A percentile compares a stretch with the other conserved stretches of the same genome.
phyloP scores from a whole-genome alignment of 345 rosid genomes.

The Populus euphratica region DNA sequence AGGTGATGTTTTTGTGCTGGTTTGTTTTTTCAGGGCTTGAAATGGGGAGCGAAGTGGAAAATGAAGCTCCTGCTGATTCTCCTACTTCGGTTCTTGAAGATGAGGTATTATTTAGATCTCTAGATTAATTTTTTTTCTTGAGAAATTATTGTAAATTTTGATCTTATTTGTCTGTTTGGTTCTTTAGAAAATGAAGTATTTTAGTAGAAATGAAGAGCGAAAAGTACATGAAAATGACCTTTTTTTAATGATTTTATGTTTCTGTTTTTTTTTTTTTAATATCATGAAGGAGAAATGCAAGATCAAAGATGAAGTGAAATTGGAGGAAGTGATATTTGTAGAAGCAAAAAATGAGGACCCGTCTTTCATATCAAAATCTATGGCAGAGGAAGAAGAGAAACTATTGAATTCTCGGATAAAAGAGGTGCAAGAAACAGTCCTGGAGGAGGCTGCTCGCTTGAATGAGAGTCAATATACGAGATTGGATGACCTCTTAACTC shows the following conservation, averaged over 20 bases:
- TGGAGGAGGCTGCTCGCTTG: conserved; percentile 37
- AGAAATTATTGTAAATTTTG: too few species aligned
- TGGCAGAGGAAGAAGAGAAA: conserved; percentile 68
- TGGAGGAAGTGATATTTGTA: conserved; percentile 40
- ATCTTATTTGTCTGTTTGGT: not conserved
- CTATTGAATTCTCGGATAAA: conserved; percentile 47
- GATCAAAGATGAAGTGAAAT: not conserved
- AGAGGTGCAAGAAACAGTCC: conserved; percentile 31
- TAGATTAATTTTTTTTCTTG: not conserved
- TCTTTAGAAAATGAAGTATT: not conserved
- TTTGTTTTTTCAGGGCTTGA: conserved; percentile 29
- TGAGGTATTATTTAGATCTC: conserved; percentile 40
- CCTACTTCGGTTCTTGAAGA: conserved; percentile 88
- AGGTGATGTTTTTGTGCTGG: not conserved
- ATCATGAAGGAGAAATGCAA: conserved; percentile 18
- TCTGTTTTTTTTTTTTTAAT: not conserved
- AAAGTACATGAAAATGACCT: not conserved
- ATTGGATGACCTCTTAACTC: conserved; percentile 81
- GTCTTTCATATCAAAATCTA: conserved; percentile 44
- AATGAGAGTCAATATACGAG: conserved; percentile 57
- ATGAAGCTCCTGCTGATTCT: conserved; percentile 53
- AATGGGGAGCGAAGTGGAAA: conserved; percentile 39
- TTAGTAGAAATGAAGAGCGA: not conserved
- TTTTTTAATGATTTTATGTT: not conserved
- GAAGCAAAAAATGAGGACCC: conserved; percentile 50